Evolutionary conservation across 768 basidiomycete genomes (phyloP), one percentile per base, ranked within the genome.

Genomic region (Tricholoma saponaceum): DNA sequence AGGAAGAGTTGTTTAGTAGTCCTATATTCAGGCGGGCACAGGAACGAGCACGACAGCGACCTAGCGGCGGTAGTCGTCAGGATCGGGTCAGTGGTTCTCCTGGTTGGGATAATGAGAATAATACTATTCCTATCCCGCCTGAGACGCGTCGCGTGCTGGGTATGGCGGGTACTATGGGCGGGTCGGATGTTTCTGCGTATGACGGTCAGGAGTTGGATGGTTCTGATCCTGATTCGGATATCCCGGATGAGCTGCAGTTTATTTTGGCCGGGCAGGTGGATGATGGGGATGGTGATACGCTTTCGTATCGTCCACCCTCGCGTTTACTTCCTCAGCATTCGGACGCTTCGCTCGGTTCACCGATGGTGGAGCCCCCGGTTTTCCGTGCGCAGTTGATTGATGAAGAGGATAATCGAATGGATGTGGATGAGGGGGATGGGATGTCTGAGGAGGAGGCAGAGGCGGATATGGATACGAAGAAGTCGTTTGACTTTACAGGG

Each of bases 401-500:
- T 23, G 80, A 80, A 7, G 72, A 77, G 13, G 74, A 68, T 0
- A 68, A 77, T 35, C 73, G 72, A 20, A 72, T 65, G 1, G 74
- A 79, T 39, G 58, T 74, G 3, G 79, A 80, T 30, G 79, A 76
- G 18, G 70, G 70, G 20, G 79, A 76, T n/a, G 70, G 70, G 20
- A 72, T 75, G 12, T 77, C 77, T 0, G 84, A 85, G 54, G 83
- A 89, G 1, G 44, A 46, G 13, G 10, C 18, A 5, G 43, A 44
- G 4, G 22, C 20, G 16, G 47, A 50, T 2, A 14, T n/a, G 28
- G 83, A 87, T 60, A 92, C 90, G 0, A 90, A 86, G 73, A 87
- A 81, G 63, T 88, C 85, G 1, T 93, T 92, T 59, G 90, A 93
- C 64, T 93, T 92, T 65, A 93, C 91, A 0, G 88, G 86, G 37